Conservation (phyloP, 1,284 basidiomycete species). For the Ceraceosorus guamensis region DNA sequence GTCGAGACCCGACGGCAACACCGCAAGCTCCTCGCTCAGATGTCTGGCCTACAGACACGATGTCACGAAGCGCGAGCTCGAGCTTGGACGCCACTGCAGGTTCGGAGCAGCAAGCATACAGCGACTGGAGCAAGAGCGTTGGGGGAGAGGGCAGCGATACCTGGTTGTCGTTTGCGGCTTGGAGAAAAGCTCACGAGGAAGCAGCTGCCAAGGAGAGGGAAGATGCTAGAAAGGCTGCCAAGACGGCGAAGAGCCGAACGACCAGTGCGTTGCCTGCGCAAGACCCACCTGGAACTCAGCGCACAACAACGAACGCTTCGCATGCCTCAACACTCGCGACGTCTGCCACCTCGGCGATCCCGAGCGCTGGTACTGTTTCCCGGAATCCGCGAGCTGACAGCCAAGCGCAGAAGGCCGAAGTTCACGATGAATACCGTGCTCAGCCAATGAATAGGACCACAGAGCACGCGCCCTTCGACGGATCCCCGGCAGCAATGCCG, state of each 20-base stretch:
- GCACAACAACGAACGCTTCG: neutral
- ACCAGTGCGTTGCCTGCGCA: neutral
- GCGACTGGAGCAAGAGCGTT: conserved; percentile 10
- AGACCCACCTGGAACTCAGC: neutral
- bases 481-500: neutral
- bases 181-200: conserved; percentile 2
- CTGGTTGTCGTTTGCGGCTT: conserved; percentile 10
- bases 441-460: neutral
- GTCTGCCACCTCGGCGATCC: neutral
- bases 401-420: conserved; percentile 15
- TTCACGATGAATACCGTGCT: neutral
- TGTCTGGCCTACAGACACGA: neutral
- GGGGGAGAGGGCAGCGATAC: conserved; percentile 8
- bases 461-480: neutral
- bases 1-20: neutral
- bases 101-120: conserved; percentile 3
- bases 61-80: too few species aligned
- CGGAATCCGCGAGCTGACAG: too few species aligned
- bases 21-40: too few species aligned
- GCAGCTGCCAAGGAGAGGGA: conserved; percentile 6
- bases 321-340: neutral
- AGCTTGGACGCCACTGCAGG: neutral
- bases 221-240: conserved; percentile 1
- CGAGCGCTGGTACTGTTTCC: neutral
- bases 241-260: neutral